Evolutionary conservation across 2,329 filamentous ascomycete genomes (phyloP).

Genomic region (Curvularia sp.): DNA sequence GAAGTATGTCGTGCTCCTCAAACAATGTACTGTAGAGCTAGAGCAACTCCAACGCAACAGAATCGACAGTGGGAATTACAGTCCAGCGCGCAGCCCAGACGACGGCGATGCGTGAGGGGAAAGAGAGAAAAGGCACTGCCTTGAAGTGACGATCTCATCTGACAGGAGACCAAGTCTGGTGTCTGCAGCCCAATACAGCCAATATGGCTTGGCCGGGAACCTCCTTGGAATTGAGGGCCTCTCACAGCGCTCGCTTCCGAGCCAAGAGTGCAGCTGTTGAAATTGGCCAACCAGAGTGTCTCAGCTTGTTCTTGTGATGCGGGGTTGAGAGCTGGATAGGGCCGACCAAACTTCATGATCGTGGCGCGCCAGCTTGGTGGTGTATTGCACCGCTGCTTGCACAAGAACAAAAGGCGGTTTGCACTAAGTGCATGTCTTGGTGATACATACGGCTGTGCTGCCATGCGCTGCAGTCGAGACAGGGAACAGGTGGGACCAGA

Average conservation of each 20-base stretch:
- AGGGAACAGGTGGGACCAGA: not conserved
- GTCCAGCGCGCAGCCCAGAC: constrained; percentile 7
- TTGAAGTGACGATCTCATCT: constrained; percentile 22
- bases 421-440: not conserved
- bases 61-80: constrained; percentile 13
- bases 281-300: constrained; percentile 24
- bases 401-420: not conserved
- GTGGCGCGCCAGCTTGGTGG: constrained; percentile 2
- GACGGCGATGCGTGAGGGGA: constrained; percentile 9
- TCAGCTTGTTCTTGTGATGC: constrained; percentile 31
- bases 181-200: constrained; percentile 23
- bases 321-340: constrained; percentile 20
- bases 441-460: not conserved
- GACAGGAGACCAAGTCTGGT: constrained; percentile 24
- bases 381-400: constrained; percentile 5
- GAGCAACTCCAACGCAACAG: constrained; percentile 2
- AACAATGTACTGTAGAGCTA: constrained; percentile 4
- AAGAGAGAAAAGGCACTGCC: constrained; percentile 1
- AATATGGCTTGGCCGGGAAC: constrained; percentile 23
- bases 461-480: not conserved
- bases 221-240: constrained; percentile 12
- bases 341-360: constrained; percentile 11
- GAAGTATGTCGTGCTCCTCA: constrained; percentile 14
- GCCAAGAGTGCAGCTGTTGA: constrained; percentile 22
- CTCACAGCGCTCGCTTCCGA: constrained; percentile 19